These are phyloP conservation scores for Russula sp. DNA, from an alignment of 768 basidiomycete species.

Conservation along the genomic window DNA sequence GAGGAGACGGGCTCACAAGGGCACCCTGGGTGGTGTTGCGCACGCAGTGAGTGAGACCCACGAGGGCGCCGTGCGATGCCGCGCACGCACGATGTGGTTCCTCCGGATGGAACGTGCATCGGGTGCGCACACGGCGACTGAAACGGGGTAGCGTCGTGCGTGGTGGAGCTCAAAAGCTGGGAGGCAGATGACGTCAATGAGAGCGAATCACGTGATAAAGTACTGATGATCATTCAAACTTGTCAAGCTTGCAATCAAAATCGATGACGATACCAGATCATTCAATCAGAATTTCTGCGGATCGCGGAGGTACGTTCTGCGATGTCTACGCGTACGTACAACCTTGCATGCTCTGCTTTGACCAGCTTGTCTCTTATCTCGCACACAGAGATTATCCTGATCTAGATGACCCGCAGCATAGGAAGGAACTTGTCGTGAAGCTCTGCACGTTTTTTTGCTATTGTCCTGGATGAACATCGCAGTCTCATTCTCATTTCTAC, in stretches of 20 bases:
- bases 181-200: too few relatives aligned
- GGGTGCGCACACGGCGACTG: too few relatives aligned
- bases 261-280: conserved; percentile 45
- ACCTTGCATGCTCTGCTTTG: background rate
- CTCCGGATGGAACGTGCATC: too few relatives aligned
- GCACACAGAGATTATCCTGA: conserved; percentile 61
- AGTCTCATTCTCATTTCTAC: background rate
- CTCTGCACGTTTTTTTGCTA: conserved; percentile 46
- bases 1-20: too few relatives aligned
- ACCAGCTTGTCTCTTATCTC: background rate
- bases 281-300: conserved; percentile 80
- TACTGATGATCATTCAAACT: too few relatives aligned
- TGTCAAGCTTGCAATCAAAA: too few relatives aligned
- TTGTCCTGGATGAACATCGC: background rate
- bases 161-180: too few relatives aligned
- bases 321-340: conserved; percentile 71
- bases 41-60: too few relatives aligned
- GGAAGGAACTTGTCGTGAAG: conserved; percentile 85
- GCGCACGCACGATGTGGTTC: too few relatives aligned
- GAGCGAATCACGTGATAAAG: background rate
- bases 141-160: too few relatives aligned
- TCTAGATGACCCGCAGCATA: conserved; percentile 47
- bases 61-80: too few relatives aligned
- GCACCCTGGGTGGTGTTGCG: too few relatives aligned
- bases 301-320: conserved; percentile 89